Conservation (phyloP, 495 filamentous ascomycete genomes). For the Daldinia decipiens region DNA sequence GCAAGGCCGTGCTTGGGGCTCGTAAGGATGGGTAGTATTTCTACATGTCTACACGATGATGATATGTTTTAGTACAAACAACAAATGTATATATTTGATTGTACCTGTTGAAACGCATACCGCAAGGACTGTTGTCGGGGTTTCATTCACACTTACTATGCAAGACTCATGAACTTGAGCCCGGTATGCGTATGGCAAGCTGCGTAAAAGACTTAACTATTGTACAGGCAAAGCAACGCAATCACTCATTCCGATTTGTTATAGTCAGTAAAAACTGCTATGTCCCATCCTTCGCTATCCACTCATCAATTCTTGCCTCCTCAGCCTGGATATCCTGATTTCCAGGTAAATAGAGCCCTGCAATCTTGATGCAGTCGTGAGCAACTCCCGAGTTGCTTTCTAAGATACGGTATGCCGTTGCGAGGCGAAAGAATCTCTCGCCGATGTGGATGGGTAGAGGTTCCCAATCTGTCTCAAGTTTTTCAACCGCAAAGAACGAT, state of each 20-base stretch:
- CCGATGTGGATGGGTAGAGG: background rate
- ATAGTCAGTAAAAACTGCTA: background rate
- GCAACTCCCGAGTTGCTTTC: background rate
- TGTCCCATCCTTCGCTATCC: background rate
- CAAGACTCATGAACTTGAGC: background rate
- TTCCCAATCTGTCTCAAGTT: background rate
- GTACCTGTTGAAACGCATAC: background rate
- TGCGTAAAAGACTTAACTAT: background rate
- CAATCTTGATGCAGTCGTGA: background rate
- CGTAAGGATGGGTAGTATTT: slow-evolving; percentile 32
- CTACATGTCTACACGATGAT: background rate
- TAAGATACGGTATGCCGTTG: background rate
- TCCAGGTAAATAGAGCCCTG: background rate
- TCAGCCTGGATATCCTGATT: background rate
- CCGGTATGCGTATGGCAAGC: background rate
- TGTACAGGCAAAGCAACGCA: background rate
- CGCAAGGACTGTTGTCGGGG: background rate
- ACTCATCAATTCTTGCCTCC: background rate
- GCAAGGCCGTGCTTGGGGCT: slow-evolving; percentile 78
- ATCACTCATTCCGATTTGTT: background rate
- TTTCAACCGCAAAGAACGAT: background rate
- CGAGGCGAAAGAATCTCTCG: slow-evolving; percentile 1
- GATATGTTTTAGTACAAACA: no score
- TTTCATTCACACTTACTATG: background rate
- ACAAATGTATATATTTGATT: background rate